Percentiles rank a stretch among this genome's conserved stretches.
Evolutionary conservation across 2,329 filamentous ascomycete species (phyloP).

Genomic region (Cordyceps javanica): DNA sequence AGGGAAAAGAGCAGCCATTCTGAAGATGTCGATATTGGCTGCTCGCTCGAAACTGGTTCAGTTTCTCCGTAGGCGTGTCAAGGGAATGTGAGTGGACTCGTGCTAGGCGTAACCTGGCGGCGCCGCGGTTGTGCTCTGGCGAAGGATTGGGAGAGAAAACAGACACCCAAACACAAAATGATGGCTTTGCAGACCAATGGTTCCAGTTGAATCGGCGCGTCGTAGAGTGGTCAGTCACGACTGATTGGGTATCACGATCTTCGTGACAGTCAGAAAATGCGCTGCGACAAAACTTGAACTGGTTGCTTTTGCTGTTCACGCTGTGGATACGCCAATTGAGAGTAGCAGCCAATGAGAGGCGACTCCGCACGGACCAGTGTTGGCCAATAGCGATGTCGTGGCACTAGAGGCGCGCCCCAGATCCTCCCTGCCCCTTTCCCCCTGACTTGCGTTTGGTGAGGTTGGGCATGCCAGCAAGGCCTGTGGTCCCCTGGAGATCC

Average conservation of each 20-base stretch:
- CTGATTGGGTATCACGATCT: not conserved
- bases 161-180: not conserved
- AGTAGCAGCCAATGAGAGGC: conserved; percentile 9
- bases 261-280: conserved; percentile 1
- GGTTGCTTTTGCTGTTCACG: conserved; percentile 7
- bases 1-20: conserved; percentile 52
- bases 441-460: conserved; percentile 4
- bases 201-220: not conserved
- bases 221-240: not conserved
- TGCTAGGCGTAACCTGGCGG: not conserved
- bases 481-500: not conserved
- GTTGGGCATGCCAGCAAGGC: not conserved
- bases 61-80: not conserved
- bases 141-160: not conserved
- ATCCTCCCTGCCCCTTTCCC: conserved; percentile 9
- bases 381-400: conserved; percentile 10
- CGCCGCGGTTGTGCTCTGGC: not conserved
- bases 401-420: not conserved
- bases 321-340: not conserved
- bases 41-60: not conserved
- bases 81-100: not conserved
- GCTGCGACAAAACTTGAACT: conserved; percentile 8
- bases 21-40: conserved; percentile 20
- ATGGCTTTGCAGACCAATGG: not conserved
- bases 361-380: conserved; percentile 5